Evolutionary conservation across 805 yeast species (phyloP).

Genomic region (Metschnikowia baotianmanensis): DNA sequence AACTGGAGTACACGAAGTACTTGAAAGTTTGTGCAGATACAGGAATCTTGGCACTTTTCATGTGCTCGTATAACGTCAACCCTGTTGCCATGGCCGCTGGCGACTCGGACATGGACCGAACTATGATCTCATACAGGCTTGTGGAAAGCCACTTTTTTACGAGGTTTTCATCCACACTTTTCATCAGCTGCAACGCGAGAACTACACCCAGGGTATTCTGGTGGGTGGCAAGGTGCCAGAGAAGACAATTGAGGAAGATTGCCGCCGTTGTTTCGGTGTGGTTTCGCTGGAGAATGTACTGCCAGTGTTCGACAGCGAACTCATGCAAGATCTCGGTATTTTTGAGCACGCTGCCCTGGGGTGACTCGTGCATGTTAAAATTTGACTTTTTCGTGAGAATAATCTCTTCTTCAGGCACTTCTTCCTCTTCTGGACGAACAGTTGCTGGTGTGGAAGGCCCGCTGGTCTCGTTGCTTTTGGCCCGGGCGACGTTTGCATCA

Average conservation of each 20-base stretch:
- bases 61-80: slow-evolving; percentile 21
- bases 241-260: slow-evolving; percentile 34
- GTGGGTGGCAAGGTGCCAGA: slow-evolving; percentile 33
- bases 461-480: slow-evolving; percentile 2
- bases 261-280: slow-evolving; percentile 14
- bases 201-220: slow-evolving; percentile 36
- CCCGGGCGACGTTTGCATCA: slow-evolving; percentile 25
- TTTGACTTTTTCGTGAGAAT: slow-evolving; percentile 25
- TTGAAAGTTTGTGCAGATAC: slow-evolving; percentile 21
- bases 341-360: slow-evolving; percentile 33
- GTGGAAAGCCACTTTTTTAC: slow-evolving; percentile 25
- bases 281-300: slow-evolving; percentile 16
- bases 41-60: slow-evolving; percentile 10
- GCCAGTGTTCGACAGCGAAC: slow-evolving; percentile 25
- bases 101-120: slow-evolving; percentile 27
- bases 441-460: not conserved
- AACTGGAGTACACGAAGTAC: slow-evolving; percentile 21
- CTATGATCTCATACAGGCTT: slow-evolving; percentile 31
- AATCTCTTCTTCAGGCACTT: not conserved
- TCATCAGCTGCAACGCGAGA: slow-evolving; percentile 5
- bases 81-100: slow-evolving; percentile 30
- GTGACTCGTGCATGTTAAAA: slow-evolving; percentile 24
- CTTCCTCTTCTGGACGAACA: not conserved
- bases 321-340: slow-evolving; percentile 24
- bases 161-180: slow-evolving; percentile 18